Percentiles rank a stretch among this genome's conserved stretches.
These are phyloP conservation scores for Nyssa sinensis DNA, from an alignment of 148 eudicot genomes.

Conservation along the genomic window DNA sequence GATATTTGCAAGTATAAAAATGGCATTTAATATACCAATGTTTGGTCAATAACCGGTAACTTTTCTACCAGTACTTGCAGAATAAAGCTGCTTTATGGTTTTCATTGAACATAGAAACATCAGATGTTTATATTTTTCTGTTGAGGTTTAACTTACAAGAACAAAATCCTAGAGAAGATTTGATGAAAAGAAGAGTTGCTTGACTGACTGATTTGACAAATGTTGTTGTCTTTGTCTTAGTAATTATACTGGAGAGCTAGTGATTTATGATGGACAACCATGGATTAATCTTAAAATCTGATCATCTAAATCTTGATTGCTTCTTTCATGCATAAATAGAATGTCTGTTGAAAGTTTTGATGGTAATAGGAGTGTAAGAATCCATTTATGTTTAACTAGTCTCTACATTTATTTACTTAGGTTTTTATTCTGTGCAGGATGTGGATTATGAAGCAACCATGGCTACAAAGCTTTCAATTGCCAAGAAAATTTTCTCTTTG, in stretches of 20 bases:
- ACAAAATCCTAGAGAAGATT: neutral
- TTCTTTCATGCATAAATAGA: neutral
- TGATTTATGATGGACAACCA: conserved; percentile 2
- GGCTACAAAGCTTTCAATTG: conserved; percentile 82
- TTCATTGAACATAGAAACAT: neutral
- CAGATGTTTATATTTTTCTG: too few species aligned
- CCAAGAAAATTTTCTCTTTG: conserved; percentile 65
- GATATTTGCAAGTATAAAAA: too few species aligned
- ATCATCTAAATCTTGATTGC: neutral
- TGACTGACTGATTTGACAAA: neutral
- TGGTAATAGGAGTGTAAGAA: neutral
- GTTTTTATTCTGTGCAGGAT: conserved; percentile 48
- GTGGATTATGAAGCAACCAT: conserved; percentile 90
- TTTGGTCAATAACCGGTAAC: too few species aligned
- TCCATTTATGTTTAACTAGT: conserved; percentile 3
- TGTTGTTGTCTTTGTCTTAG: too few species aligned
- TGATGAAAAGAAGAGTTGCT: neutral
- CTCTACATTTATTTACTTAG: neutral
- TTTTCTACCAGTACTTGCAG: neutral
- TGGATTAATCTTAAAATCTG: neutral
- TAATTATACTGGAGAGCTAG: too few species aligned
- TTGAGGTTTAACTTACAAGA: neutral
- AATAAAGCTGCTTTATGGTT: neutral
- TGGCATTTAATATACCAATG: too few species aligned
- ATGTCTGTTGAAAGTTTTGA: neutral